Evolutionary conservation across 768 basidiomycete genomes (phyloP).

Genomic region (Tremella fuciformis): DNA sequence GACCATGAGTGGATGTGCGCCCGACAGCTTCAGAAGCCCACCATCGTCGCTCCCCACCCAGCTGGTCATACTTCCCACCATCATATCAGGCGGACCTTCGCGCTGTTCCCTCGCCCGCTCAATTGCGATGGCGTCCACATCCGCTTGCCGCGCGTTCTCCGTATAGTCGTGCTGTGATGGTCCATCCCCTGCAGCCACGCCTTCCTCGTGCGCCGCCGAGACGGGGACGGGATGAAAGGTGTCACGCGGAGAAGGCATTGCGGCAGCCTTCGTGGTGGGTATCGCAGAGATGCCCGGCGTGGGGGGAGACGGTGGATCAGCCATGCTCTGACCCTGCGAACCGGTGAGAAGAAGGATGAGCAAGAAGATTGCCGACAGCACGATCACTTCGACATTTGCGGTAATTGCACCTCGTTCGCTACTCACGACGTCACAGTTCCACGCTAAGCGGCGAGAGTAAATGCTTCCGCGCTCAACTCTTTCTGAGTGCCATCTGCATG

Average conservation of each 20-base stretch:
- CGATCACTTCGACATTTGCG: too few relatives aligned
- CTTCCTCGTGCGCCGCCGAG: slow-evolving; percentile 7
- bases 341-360: not conserved
- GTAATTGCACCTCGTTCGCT: too few relatives aligned
- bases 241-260: slow-evolving; percentile 22
- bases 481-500: not conserved
- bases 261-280: slow-evolving; percentile 24
- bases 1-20: slow-evolving; percentile 2
- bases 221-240: slow-evolving; percentile 28
- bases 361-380: too few relatives aligned
- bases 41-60: slow-evolving; percentile 33
- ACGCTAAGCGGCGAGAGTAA: too few relatives aligned
- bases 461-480: too few relatives aligned
- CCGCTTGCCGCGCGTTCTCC: slow-evolving; percentile 40
- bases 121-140: slow-evolving; percentile 34
- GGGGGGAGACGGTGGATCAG: slow-evolving; percentile 22
- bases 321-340: slow-evolving; percentile 15
- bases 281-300: slow-evolving; percentile 15
- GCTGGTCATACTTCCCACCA: slow-evolving; percentile 34
- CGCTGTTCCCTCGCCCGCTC: slow-evolving; percentile 40
- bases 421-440: too few relatives aligned
- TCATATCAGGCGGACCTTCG: slow-evolving; percentile 44
- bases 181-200: not conserved
- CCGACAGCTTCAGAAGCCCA: slow-evolving; percentile 20
- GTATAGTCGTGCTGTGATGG: slow-evolving; percentile 36